Percentiles rank a stretch among this genome's conserved stretches.
Conservation (phyloP, 148 eudicot species). For the Silene uniflora region DNA sequence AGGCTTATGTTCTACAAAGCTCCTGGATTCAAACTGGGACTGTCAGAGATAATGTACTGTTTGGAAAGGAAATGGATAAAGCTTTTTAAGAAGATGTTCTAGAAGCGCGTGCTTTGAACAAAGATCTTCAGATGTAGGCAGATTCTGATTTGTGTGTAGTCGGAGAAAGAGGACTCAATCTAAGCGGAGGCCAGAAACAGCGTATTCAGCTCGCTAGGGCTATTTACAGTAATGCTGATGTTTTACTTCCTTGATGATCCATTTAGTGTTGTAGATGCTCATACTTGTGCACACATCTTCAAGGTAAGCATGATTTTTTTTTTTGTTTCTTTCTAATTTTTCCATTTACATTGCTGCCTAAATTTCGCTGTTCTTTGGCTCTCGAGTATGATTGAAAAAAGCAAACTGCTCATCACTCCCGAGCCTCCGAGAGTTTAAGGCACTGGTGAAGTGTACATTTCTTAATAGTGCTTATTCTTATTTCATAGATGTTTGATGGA, state of each 20-base stretch:
- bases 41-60: conserved; percentile 70
- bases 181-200: conserved; percentile 95
- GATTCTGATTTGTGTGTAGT: conserved; percentile 68
- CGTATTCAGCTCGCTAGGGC: conserved; percentile 88
- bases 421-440: background rate
- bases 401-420: too few species aligned
- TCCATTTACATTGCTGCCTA: background rate
- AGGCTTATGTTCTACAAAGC: conserved; percentile 81
- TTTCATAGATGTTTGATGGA: conserved; percentile 69
- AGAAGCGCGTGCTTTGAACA: conserved; percentile 68
- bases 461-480: background rate
- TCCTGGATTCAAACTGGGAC: conserved; percentile 96
- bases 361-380: too few species aligned
- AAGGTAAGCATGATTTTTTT: conserved; percentile 44
- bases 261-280: conserved; percentile 96
- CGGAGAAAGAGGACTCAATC: conserved; percentile 86
- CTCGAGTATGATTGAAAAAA: too few species aligned
- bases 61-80: conserved; percentile 69
- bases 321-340: background rate
- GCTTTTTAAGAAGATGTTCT: conserved; percentile 60
- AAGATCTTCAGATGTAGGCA: conserved; percentile 71
- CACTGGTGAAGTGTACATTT: background rate
- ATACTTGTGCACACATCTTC: conserved; percentile 84
- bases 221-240: conserved; percentile 66
- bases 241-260: conserved; percentile 92